Percentiles rank a stretch among this genome's conserved stretches.
Evolutionary conservation across 805 yeast species (phyloP).

Genomic region (Pichia sporocuriosa): DNA sequence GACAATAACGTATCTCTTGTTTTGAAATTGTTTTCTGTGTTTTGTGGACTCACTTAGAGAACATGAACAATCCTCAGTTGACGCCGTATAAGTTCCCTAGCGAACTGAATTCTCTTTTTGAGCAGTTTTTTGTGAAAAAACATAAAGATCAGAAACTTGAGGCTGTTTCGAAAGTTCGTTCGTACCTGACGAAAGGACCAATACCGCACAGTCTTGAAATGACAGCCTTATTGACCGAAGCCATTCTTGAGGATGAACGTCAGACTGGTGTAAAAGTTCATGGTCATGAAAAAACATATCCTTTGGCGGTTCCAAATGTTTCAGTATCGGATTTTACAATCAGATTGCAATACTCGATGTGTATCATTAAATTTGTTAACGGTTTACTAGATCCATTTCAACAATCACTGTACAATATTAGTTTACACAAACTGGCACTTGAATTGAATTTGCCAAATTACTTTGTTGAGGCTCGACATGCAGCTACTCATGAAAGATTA

Average conservation of each 20-base stretch:
- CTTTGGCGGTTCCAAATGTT: not conserved
- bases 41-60: no score
- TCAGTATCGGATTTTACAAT: slow-evolving; percentile 25
- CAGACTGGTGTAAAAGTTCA: slow-evolving; percentile 5
- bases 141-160: slow-evolving; percentile 30
- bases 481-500: slow-evolving; percentile 81
- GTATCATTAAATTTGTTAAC: slow-evolving; percentile 79
- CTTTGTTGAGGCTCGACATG: slow-evolving; percentile 86
- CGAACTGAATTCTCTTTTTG: slow-evolving; percentile 41
- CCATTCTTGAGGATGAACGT: slow-evolving; percentile 36
- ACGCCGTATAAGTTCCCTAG: slow-evolving; percentile 31
- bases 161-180: slow-evolving; percentile 48
- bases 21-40: no score
- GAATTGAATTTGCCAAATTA: slow-evolving; percentile 62
- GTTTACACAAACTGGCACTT: slow-evolving; percentile 68
- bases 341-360: slow-evolving; percentile 60
- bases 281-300: not conserved
- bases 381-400: slow-evolving; percentile 86
- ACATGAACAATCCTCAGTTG: slow-evolving; percentile 23
- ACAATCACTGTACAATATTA: slow-evolving; percentile 68
- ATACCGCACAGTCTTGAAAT: slow-evolving; percentile 69
- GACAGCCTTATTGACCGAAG: slow-evolving; percentile 53
- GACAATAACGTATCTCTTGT: no score
- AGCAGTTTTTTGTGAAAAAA: slow-evolving; percentile 41
- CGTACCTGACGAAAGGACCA: slow-evolving; percentile 52